Evolutionary conservation across 805 yeast genomes (phyloP), one percentile per base, ranked within the genome.

Genomic region (Myxozyma monticola): DNA sequence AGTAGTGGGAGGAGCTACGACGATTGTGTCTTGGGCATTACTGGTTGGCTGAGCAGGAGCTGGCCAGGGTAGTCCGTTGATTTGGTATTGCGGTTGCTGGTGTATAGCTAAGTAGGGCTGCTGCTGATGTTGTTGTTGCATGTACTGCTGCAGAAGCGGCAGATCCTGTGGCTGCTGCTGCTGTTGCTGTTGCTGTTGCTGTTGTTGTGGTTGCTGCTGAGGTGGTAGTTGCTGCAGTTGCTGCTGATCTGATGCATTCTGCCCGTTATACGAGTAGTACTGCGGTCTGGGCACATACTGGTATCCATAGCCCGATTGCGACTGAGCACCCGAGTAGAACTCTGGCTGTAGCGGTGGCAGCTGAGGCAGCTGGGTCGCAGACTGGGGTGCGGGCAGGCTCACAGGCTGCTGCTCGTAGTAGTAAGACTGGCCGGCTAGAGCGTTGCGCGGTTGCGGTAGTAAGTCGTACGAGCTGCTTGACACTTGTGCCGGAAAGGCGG

Each of bases 61-160:
- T n/a, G n/a, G n/a, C n/a, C n/a, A n/a, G n/a, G n/a, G n/a, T n/a
- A n/a, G n/a, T n/a, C n/a, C n/a, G n/a, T 43, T 26, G 28, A 31
- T 41, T 12, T 43, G 28, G 21, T 38, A 38, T 43, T 36, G 42
- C 5, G n/a, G 43, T 36, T 38, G 46, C 38, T 49, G 46, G 21
- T 34, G 54, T 7, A n/a, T n/a, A n/a, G n/a, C n/a, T n/a, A n/a
- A n/a, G n/a, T n/a, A n/a, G 3, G 26, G 1, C 7, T 25, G 20
- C 31, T 35, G 26, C 38, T 30, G 45, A 14, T 25, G 37, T 4
- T 25, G 26, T 6, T 33, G 42, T n/a, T 21, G 47, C 9, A 10
- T n/a, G 2, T 8, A n/a, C 8, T 22, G 17, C 25, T 34, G 29
- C 15, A 3, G 44, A 9, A 7, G 33, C 28, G 15, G 35, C 42